Conservation (phyloP, 1,139 yeast species). For the Geotrichum klebahnii region DNA sequence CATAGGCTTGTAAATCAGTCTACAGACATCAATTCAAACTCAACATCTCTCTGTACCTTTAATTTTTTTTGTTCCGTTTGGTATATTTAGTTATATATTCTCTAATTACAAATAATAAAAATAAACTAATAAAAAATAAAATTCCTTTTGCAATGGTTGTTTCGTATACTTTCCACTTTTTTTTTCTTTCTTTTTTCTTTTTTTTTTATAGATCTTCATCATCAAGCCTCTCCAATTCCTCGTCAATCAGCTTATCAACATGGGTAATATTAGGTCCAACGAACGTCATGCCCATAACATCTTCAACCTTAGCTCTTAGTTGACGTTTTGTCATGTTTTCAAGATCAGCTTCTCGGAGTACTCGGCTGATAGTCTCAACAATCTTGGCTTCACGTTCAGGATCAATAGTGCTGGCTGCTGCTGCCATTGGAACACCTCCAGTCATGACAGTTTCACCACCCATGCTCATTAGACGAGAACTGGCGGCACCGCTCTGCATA, state of each 20-base stretch:
- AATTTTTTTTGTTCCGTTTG: too few species aligned
- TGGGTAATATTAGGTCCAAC: constrained; percentile 33
- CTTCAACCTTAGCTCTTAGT: constrained; percentile 39
- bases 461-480: constrained; percentile 4
- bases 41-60: too few species aligned
- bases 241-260: constrained; percentile 39
- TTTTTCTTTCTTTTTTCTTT: too few species aligned
- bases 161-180: too few species aligned
- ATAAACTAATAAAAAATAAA: too few species aligned
- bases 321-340: constrained; percentile 41
- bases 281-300: constrained; percentile 38
- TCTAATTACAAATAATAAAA: too few species aligned
- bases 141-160: too few species aligned
- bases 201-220: constrained; percentile 27
- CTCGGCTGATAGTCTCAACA: constrained; percentile 33
- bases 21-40: too few species aligned
- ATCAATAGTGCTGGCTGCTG: neutral
- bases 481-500: constrained; percentile 3
- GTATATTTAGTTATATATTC: too few species aligned
- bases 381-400: constrained; percentile 27
- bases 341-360: constrained; percentile 37
- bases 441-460: constrained; percentile 2
- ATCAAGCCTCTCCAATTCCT: constrained; percentile 36
- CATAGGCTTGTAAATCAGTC: too few species aligned
- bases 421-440: neutral